Percentiles rank a stretch among this genome's conserved stretches.
phyloP scores from a whole-genome alignment of 1,139 yeast genomes.

The Hansenula lynferdii region DNA sequence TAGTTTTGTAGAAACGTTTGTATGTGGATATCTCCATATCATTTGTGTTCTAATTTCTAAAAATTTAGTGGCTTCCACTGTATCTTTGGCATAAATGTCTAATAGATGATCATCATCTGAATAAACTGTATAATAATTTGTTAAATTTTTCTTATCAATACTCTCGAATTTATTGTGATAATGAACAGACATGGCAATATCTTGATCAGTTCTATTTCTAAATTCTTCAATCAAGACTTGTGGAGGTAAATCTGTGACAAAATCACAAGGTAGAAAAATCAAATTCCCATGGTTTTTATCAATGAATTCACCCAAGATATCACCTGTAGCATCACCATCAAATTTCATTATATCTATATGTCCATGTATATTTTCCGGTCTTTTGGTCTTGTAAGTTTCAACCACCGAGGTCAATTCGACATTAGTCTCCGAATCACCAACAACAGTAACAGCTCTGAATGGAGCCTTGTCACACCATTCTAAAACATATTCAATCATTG shows the following conservation, averaged over 20 bases:
- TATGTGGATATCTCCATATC: constrained; percentile 82
- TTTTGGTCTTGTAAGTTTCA: constrained; percentile 24
- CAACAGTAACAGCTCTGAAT: constrained; percentile 56
- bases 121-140: constrained; percentile 50
- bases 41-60: constrained; percentile 78
- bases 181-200: constrained; percentile 66
- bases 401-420: constrained; percentile 27
- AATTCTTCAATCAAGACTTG: constrained; percentile 82
- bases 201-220: constrained; percentile 60
- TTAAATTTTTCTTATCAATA: constrained; percentile 73
- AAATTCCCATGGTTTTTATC: constrained; percentile 45
- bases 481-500: constrained; percentile 84
- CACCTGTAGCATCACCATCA: constrained; percentile 58
- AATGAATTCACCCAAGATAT: constrained; percentile 48
- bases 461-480: constrained; percentile 93
- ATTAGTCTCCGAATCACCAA: constrained; percentile 37
- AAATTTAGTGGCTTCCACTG: constrained; percentile 63
- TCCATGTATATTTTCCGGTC: constrained; percentile 26
- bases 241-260: constrained; percentile 88
- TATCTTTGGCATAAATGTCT: constrained; percentile 62
- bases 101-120: constrained; percentile 49
- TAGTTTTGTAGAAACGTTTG: constrained; percentile 70
- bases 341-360: constrained; percentile 43
- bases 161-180: constrained; percentile 67
- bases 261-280: constrained; percentile 88